These are phyloP conservation scores for Saccharum officinarum DNA, from an alignment of 176 grass and related monocot genomes.

Conservation along the genomic window DNA sequence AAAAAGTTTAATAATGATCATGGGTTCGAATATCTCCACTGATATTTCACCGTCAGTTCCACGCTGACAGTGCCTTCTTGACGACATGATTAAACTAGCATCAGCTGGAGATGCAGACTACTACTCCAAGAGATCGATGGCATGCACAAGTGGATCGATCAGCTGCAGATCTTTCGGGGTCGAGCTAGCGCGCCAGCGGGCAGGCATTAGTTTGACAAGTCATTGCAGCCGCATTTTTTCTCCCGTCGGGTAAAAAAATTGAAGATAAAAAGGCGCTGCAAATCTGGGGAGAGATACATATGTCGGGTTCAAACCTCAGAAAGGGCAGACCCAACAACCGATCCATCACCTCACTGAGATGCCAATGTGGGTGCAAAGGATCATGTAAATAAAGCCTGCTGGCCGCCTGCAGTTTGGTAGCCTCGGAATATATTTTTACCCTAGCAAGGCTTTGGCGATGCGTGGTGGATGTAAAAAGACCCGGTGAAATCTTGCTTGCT, in stretches of 20 bases:
- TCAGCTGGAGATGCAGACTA: background rate
- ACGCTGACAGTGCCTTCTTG: background rate
- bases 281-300: constrained; percentile 48
- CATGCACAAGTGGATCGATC: constrained; percentile 3
- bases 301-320: constrained; percentile 50
- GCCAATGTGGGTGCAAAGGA: constrained; percentile 32
- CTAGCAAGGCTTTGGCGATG: background rate
- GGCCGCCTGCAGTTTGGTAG: background rate
- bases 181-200: background rate
- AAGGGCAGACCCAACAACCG: constrained; percentile 30
- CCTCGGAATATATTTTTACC: constrained; percentile 28
- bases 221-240: background rate
- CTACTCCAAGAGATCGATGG: constrained; percentile 15
- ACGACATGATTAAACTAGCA: background rate
- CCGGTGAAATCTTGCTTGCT: constrained; percentile 21
- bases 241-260: background rate
- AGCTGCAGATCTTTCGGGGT: background rate
- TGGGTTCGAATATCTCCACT: constrained; percentile 11
- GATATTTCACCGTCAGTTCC: background rate
- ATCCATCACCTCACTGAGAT: constrained; percentile 49
- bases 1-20: background rate
- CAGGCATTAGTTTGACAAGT: background rate
- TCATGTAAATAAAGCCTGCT: constrained; percentile 29
- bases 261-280: constrained; percentile 31
- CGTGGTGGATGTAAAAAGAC: background rate